Base-by-base conservation (phyloP, 2,329 filamentous ascomycete species). In the Penicillium sp. region DNA sequence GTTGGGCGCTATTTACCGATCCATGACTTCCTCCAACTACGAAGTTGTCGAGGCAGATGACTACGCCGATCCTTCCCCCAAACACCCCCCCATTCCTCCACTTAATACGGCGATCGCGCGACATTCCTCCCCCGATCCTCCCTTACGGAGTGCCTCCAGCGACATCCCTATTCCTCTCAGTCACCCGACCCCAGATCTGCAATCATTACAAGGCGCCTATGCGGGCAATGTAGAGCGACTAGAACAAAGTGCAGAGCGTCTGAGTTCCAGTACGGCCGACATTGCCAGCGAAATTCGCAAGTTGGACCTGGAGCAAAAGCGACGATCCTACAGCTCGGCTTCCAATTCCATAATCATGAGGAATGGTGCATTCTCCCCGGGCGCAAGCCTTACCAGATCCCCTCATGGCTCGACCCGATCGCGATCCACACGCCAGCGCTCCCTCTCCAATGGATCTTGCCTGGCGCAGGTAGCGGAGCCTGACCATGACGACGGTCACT, bases 191-290 rank as follows among this genome's bases (percentile, higher is more conserved):
- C 79, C 79, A 4, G 79, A 79, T 62, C 71, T 81, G 16, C 79
- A 82, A 59, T 77, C 79, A 33, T 60, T 80, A 55, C 79, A 82
- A 70, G 79, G 79, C 43, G 79, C 79, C 26, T 81, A 81, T 57
- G 65, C 76, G 29, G 76, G 76, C 58, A 81, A 82, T 73, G 76
- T 82, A 54, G 78, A 79, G 63, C 71, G 79, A 44, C 63, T 82
- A 61, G 79, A 82, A 62, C 71, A 75, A 60, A 79, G 74, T 60
- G 79, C 79, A 16, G 79, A 81, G 66, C 75, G 76, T 33, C 68
- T 82, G 56, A 81, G 78, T 65, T 72, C 74, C 63, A 76, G 73
- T 54, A 78, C 78, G 7, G 62, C 70, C 37, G 78, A 80, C 64
- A 75, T 81, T 47, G 75, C 72, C 37, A 71, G 72, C 46, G 78